phyloP scores from a whole-genome alignment of 1,284 basidiomycete genomes.

The Mycena sp. region DNA sequence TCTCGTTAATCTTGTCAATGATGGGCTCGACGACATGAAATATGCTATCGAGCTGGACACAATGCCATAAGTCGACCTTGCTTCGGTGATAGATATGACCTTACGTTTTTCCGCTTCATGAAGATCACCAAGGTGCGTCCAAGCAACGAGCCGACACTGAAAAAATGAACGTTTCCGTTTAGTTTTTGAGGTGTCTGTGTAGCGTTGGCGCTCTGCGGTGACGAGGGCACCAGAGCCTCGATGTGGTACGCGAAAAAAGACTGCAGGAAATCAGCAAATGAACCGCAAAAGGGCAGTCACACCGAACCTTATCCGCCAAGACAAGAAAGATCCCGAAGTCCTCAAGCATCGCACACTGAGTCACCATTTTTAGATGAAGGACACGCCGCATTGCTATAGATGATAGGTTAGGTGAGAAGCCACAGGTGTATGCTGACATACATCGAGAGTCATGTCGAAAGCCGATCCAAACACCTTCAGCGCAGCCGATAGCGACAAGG shows the following conservation, averaged over 20 bases:
- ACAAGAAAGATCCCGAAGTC: constrained; percentile 97
- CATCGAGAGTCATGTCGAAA: constrained; percentile 88
- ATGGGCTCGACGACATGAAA: constrained; percentile 96
- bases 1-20: constrained; percentile 84
- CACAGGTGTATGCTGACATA: constrained; percentile 46
- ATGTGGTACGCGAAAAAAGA: constrained; percentile 91
- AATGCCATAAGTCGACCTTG: no score
- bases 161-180: no score
- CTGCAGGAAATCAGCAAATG: constrained; percentile 45
- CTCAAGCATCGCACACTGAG: constrained; percentile 94
- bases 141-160: no score
- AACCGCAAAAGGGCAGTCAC: background rate
- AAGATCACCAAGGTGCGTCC: no score
- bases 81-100: no score
- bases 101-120: no score
- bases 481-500: constrained; percentile 92
- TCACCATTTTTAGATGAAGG: constrained; percentile 89
- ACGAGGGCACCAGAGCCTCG: constrained; percentile 93
- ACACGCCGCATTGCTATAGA: constrained; percentile 84
- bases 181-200: constrained; percentile 87
- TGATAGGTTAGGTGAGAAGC: constrained; percentile 6
- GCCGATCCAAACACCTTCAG: constrained; percentile 97
- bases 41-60: constrained; percentile 71
- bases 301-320: constrained; percentile 84
- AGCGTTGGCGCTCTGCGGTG: constrained; percentile 67